Evolutionary conservation across 257 asterid genomes (phyloP), one percentile per base, ranked within the genome.

Genomic region (Capsicum rhomboideum): DNA sequence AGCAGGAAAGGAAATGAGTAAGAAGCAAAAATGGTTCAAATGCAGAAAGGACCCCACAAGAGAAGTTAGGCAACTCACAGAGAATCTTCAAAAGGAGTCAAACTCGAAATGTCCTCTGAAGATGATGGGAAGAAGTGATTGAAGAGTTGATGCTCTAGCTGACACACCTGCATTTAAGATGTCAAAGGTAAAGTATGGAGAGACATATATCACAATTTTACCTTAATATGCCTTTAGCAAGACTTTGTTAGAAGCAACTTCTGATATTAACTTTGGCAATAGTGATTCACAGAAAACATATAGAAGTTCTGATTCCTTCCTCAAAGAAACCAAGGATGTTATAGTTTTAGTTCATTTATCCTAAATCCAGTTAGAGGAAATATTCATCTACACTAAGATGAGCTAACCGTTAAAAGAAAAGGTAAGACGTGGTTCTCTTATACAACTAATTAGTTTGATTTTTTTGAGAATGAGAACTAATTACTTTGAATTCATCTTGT

Each of bases 51-150:
- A 74, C 71, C 84, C 64, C 29, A 82, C 78, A 53, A 78, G 26
- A 74, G 75, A 29, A 88, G 68, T 85, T 40, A 80, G 61, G 83
- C 21, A 86, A 89, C 97, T 92, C 88, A 97, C 99, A 97, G 80
- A 79, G 99, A 98, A 91, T 97, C 97, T 44, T 90, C 89, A 75
- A 95, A 89, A 85, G 99, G 97, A 93, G 97, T 94, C 94, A 97
- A 91, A 87, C 97, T 93, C 12, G 96, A 91, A 83, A 93, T 89
- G 90, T 97, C 98, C 93, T 91, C 97, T 2, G 98, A 94, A n/a
- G 99, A 97, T 82, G 93, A 94, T 52, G 99, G 99, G 86, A 97
- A 97, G 93, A 97, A 97, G 89, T 95, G 90, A 83, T 91, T 93
- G 89, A 97, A 95, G 53, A 97, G 98, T 88, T 95, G 98, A 87